Conservation (phyloP, 257 asterid species). For the Jasminum sambac region DNA sequence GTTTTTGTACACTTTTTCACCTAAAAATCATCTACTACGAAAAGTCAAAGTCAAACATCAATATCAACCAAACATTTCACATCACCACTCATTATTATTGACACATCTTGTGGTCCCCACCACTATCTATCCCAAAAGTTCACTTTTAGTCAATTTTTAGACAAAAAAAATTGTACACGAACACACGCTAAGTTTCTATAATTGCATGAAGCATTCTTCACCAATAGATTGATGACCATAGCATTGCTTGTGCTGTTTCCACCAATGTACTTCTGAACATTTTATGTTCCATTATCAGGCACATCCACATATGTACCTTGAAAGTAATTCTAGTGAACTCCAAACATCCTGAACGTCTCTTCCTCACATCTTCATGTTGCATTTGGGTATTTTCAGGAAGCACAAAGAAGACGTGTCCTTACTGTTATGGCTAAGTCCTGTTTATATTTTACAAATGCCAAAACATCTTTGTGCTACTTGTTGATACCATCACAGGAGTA, state of each 20-base stretch:
- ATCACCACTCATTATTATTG: too few species aligned
- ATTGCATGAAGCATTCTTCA: background rate
- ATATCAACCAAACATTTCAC: too few species aligned
- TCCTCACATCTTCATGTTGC: background rate
- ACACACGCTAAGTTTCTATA: background rate
- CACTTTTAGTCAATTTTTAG: too few species aligned
- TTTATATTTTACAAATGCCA: constrained; percentile 4
- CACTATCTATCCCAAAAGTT: too few species aligned
- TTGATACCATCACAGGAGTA: background rate
- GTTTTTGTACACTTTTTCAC: too few species aligned
- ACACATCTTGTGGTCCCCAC: too few species aligned
- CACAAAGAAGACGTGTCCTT: background rate
- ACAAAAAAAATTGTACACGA: too few species aligned
- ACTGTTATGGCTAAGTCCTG: background rate
- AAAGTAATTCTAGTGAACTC: background rate
- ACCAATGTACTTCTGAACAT: background rate
- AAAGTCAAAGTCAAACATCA: too few species aligned
- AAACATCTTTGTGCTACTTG: background rate
- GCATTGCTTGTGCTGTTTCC: background rate
- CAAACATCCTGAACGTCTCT: background rate
- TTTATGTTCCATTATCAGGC: background rate
- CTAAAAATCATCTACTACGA: too few species aligned
- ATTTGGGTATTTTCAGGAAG: background rate
- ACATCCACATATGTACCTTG: background rate
- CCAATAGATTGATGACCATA: background rate